These are phyloP conservation scores for Rosa hybrid DNA, from an alignment of 331 rosid species.

Conservation along the genomic window DNA sequence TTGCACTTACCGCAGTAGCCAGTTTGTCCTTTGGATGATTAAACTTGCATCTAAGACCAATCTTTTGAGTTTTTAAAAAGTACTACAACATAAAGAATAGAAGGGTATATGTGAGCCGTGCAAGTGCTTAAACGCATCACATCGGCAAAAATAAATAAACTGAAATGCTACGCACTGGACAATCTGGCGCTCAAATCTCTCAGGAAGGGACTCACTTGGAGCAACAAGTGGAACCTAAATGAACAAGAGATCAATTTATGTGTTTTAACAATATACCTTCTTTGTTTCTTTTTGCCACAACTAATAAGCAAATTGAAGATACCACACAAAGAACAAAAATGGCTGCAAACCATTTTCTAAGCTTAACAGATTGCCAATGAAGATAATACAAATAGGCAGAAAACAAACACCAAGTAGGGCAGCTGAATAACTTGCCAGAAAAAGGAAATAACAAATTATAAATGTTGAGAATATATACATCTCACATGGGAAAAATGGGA, in stretches of 20 bases:
- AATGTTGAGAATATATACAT: no score
- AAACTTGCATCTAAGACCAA: constrained; percentile 89
- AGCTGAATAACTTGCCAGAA: not conserved
- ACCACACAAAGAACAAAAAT: not conserved
- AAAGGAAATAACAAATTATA: not conserved
- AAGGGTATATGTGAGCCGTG: constrained; percentile 25
- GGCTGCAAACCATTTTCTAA: not conserved
- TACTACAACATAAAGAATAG: constrained; percentile 50
- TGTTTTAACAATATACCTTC: not conserved
- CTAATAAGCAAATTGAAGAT: not conserved
- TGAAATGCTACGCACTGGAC: constrained; percentile 69
- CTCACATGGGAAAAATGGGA: no score
- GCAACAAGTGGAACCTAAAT: constrained; percentile 68
- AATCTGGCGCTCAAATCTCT: constrained; percentile 83
- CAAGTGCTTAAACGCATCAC: constrained; percentile 26
- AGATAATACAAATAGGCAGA: not conserved
- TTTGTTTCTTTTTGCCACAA: not conserved
- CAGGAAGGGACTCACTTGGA: constrained; percentile 71
- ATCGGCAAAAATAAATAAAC: not conserved
- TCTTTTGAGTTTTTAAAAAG: constrained; percentile 87
- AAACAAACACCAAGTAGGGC: not conserved
- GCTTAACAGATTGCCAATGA: not conserved
- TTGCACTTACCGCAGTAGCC: constrained; percentile 34
- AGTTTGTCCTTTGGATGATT: constrained; percentile 75
- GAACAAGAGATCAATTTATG: constrained; percentile 27